Conservation (phyloP, 768 basidiomycete species). For the Tricholoma terreum region DNA sequence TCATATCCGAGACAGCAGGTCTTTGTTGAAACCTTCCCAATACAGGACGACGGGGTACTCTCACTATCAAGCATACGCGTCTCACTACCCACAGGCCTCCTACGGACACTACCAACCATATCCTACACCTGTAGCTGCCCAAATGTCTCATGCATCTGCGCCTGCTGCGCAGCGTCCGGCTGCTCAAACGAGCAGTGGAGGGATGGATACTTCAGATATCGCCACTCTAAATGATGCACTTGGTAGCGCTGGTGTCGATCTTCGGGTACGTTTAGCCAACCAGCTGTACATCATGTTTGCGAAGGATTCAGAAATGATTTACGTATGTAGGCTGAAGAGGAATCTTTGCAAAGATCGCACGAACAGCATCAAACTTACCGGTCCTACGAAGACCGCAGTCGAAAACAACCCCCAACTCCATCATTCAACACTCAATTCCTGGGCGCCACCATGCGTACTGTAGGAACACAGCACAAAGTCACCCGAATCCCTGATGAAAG, state of each 20-base stretch:
- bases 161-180: slow-evolving; percentile 18
- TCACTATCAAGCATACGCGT: slow-evolving; percentile 43
- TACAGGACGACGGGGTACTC: slow-evolving; percentile 47
- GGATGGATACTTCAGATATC: slow-evolving; percentile 66
- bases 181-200: slow-evolving; percentile 23
- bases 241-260: slow-evolving; percentile 83
- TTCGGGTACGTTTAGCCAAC: slow-evolving; percentile 48
- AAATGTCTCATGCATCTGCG: slow-evolving; percentile 18
- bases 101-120: slow-evolving; percentile 48
- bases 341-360: slow-evolving; percentile 65
- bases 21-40: slow-evolving; percentile 16
- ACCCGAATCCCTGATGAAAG: slow-evolving; percentile 64
- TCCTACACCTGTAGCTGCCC: slow-evolving; percentile 31
- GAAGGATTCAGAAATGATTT: not conserved
- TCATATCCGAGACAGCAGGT: slow-evolving; percentile 16
- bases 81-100: slow-evolving; percentile 42
- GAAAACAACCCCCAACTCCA: slow-evolving; percentile 69
- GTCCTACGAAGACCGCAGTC: slow-evolving; percentile 72
- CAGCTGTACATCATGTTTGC: not conserved
- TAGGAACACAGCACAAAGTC: slow-evolving; percentile 70
- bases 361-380: slow-evolving; percentile 63
- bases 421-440: slow-evolving; percentile 68
- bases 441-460: slow-evolving; percentile 62
- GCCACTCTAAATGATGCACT: slow-evolving; percentile 81
- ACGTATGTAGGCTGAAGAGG: slow-evolving; percentile 73